Evolutionary conservation across 306 rosid species (phyloP).

Genomic region (Quercus engelmannii): DNA sequence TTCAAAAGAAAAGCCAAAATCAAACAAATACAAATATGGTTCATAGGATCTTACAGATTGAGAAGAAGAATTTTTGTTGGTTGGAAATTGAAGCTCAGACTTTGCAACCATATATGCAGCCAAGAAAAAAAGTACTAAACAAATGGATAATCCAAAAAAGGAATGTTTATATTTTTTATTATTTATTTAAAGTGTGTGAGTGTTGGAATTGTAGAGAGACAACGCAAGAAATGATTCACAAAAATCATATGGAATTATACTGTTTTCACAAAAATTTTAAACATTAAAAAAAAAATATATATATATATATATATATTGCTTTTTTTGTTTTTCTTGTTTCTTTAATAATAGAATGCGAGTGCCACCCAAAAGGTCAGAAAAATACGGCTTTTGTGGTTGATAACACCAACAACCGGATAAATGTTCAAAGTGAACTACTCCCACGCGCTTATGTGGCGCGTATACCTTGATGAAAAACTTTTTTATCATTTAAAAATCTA

Average conservation of each 20-base stretch:
- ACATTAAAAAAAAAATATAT: too few relatives aligned
- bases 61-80: neutral
- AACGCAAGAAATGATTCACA: slow-evolving; percentile 16
- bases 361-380: neutral
- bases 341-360: neutral
- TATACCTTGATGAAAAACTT: neutral
- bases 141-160: slow-evolving; percentile 3
- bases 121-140: slow-evolving; percentile 5
- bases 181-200: slow-evolving; percentile 4
- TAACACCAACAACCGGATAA: neutral
- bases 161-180: neutral
- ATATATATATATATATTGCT: too few relatives aligned
- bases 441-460: neutral
- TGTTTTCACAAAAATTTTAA: neutral
- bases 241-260: slow-evolving; percentile 11
- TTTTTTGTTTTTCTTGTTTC: neutral
- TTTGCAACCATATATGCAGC: slow-evolving; percentile 6
- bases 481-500: too few relatives aligned
- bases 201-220: slow-evolving; percentile 4
- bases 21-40: neutral
- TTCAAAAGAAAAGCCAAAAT: slow-evolving; percentile 6
- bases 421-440: neutral
- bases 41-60: slow-evolving; percentile 8
- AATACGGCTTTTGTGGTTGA: neutral
- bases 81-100: neutral